Percentiles rank a stretch among this genome's conserved stretches.
Conservation (phyloP, 2,329 filamentous ascomycete species). For the Xylaria sp. region DNA sequence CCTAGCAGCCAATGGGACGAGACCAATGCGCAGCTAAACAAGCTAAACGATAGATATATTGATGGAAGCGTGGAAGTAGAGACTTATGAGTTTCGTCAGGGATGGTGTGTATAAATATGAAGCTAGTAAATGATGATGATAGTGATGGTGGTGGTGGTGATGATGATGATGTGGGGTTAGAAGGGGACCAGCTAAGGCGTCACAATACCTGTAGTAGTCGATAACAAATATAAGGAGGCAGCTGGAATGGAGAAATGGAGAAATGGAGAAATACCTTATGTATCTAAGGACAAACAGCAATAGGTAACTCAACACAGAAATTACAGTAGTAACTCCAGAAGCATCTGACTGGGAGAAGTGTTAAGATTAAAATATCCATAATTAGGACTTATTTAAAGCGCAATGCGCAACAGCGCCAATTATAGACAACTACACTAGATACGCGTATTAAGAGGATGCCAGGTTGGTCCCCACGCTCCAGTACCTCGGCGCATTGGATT, state of each 20-base stretch:
- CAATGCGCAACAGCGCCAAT: neutral
- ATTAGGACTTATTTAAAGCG: constrained; percentile 3
- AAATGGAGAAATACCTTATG: neutral
- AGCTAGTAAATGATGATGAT: neutral
- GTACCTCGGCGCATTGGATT: constrained; percentile 1
- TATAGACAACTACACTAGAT: neutral
- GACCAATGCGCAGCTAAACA: neutral
- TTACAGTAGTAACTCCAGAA: neutral
- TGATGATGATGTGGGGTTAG: neutral
- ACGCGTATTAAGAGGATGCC: too few relatives aligned
- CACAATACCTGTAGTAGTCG: neutral
- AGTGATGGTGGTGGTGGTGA: constrained; percentile 1
- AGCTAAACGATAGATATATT: neutral
- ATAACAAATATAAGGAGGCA: neutral
- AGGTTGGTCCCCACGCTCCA: neutral
- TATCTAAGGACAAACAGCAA: neutral
- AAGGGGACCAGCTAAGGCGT: neutral
- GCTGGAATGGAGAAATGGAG: neutral
- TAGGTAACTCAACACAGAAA: neutral
- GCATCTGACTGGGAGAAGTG: neutral
- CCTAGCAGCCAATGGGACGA: constrained; percentile 9
- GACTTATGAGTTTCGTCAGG: neutral
- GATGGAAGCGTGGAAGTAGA: neutral
- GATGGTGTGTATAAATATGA: neutral
- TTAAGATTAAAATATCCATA: neutral